Conservation (phyloP, 78 protist genomes). For the Capsaspora owczarzaki region DNA sequence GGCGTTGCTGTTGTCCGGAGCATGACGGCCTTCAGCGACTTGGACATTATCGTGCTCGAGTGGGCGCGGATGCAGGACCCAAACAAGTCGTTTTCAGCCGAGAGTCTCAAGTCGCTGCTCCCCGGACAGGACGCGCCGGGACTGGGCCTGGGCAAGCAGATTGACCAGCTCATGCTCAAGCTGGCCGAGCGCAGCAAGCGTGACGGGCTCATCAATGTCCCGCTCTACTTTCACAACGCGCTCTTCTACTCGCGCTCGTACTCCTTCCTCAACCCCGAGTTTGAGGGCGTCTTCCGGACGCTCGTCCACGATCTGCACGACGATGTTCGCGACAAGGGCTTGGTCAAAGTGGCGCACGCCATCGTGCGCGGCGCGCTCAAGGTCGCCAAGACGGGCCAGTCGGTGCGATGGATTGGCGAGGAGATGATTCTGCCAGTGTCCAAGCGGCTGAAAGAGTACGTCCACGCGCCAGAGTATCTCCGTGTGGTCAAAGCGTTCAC, state of each 20-base stretch:
- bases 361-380: not conserved
- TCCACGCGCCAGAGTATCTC: not conserved
- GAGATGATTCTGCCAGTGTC: not conserved
- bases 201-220: conserved; percentile 10
- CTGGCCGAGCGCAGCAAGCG: not conserved
- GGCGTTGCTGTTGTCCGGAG: not conserved
- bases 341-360: conserved; percentile 9
- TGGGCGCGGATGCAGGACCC: conserved; percentile 19
- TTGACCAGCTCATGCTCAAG: not conserved
- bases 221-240: conserved; percentile 31
- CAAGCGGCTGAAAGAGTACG: not conserved
- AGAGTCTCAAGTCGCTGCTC: not conserved
- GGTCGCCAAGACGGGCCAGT: not conserved
- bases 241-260: not conserved
- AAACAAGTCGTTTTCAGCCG: not conserved
- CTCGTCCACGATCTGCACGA: not conserved
- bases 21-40: not conserved
- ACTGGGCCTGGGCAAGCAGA: not conserved
- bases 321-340: not conserved
- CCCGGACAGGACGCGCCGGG: not conserved
- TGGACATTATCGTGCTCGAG: conserved; percentile 3
- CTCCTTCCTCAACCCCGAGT: conserved; percentile 24
- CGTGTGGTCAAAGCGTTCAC: not conserved
- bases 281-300: conserved; percentile 18
- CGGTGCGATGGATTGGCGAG: not conserved